Conservation (phyloP, 2,329 filamentous ascomycete genomes). For the Colletotrichum salicis region DNA sequence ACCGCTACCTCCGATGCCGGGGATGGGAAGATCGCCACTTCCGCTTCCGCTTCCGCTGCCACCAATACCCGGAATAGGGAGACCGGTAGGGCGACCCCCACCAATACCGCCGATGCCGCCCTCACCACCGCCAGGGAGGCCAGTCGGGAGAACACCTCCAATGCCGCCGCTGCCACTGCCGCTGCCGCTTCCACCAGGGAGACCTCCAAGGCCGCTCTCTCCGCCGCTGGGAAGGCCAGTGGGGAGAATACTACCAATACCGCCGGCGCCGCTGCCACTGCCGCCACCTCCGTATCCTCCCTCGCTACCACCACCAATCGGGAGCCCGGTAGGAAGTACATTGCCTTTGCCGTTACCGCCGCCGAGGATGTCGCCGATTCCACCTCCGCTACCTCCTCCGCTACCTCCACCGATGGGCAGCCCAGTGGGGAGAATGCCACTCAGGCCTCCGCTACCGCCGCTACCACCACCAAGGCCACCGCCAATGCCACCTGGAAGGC, state of each 20-base stretch:
- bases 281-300: not conserved
- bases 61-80: not conserved
- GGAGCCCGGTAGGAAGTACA: not conserved
- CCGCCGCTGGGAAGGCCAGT: not conserved
- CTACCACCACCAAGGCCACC: not conserved
- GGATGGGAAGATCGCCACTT: not conserved
- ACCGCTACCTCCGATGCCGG: not conserved
- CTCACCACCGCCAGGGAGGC: not conserved
- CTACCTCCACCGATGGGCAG: not conserved
- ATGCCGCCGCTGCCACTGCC: not conserved
- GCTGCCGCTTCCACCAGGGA: not conserved
- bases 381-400: no score
- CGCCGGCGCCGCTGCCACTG: not conserved
- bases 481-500: not conserved
- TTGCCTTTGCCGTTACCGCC: slow-evolving; percentile 3
- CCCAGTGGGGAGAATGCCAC: not conserved
- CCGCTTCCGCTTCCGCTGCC: slow-evolving; percentile 1
- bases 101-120: no score
- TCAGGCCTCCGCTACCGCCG: not conserved
- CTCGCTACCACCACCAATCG: not conserved
- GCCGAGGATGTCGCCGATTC: not conserved
- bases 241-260: not conserved
- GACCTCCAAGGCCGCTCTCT: not conserved
- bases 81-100: not conserved
- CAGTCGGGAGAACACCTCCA: not conserved